phyloP scores from a whole-genome alignment of 176 grass and related monocot species.

The Cenchrus purpureus region DNA sequence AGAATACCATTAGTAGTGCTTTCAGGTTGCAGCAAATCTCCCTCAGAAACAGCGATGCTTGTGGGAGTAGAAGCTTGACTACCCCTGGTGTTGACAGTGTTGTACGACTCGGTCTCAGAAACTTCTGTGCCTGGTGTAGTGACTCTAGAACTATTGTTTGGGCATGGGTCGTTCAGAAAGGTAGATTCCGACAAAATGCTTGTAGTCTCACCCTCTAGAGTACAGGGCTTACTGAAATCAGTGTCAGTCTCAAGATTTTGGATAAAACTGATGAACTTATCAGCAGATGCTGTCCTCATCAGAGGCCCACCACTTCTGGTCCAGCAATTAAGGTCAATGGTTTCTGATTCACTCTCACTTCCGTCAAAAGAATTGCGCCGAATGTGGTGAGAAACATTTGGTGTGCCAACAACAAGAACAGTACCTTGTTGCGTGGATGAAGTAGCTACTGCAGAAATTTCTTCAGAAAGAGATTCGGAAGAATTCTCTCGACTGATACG shows the following conservation, averaged over 20 bases:
- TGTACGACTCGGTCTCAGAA: constrained; percentile 26
- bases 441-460: constrained; percentile 38
- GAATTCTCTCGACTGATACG: constrained; percentile 90
- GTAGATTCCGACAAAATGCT: constrained; percentile 28
- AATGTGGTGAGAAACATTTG: constrained; percentile 26
- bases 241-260: constrained; percentile 79
- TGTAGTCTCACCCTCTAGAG: constrained; percentile 44
- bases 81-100: constrained; percentile 8
- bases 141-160: constrained; percentile 28
- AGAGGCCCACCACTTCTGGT: constrained; percentile 89
- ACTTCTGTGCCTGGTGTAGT: constrained; percentile 17
- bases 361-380: constrained; percentile 53
- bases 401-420: constrained; percentile 1
- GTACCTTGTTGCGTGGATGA: constrained; percentile 47
- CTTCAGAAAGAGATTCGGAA: constrained; percentile 84
- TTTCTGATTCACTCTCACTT: constrained; percentile 92
- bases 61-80: constrained; percentile 40
- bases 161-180: constrained; percentile 8
- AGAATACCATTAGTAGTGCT: constrained; percentile 62
- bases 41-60: constrained; percentile 61
- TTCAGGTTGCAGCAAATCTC: constrained; percentile 77
- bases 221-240: constrained; percentile 38
- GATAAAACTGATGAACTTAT: constrained; percentile 77
- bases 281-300: constrained; percentile 85
- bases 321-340: constrained; percentile 85